These are phyloP conservation scores for Teratosphaeria epicoccoides DNA, from an alignment of 2,329 filamentous ascomycete species.

Conservation along the genomic window DNA sequence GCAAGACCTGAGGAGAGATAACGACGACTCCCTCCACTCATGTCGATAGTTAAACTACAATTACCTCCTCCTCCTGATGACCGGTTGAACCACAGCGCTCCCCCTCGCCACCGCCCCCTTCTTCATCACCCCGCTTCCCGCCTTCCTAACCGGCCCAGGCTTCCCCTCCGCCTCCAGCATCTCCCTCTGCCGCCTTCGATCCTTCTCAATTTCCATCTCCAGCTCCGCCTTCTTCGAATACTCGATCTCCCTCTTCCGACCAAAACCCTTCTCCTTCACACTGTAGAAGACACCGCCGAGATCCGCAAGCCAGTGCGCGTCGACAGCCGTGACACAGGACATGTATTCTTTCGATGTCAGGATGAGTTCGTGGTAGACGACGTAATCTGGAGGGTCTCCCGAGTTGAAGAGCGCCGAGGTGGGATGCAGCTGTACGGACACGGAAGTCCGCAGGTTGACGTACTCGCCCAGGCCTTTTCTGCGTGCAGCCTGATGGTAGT, in stretches of 20 bases:
- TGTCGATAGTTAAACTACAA: too few species aligned
- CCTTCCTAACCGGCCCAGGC: slow-evolving; percentile 6
- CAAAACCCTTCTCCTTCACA: slow-evolving; percentile 85
- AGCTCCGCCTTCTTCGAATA: slow-evolving; percentile 22
- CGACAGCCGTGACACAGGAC: slow-evolving; percentile 89
- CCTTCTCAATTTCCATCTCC: slow-evolving; percentile 19
- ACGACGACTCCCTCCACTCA: too few species aligned
- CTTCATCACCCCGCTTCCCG: slow-evolving; percentile 9
- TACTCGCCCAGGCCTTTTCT: slow-evolving; percentile 96
- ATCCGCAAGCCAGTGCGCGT: slow-evolving; percentile 94
- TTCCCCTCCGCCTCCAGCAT: slow-evolving; percentile 10
- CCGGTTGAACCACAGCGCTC: slow-evolving; percentile 22
- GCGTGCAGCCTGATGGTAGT: slow-evolving; percentile 94
- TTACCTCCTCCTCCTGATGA: slow-evolving; percentile 9
- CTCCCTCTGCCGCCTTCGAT: slow-evolving; percentile 14
- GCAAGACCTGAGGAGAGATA: too few species aligned
- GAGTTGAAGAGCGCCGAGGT: slow-evolving; percentile 87
- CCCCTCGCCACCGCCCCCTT: slow-evolving; percentile 12
- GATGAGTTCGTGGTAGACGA: slow-evolving; percentile 96
- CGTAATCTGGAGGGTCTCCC: slow-evolving; percentile 90
- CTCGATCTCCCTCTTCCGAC: slow-evolving; percentile 20
- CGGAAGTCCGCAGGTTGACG: slow-evolving; percentile 87
- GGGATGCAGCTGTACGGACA: slow-evolving; percentile 87
- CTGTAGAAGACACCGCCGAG: slow-evolving; percentile 95
- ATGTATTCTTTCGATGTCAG: slow-evolving; percentile 97